A percentile compares a stretch with the other conserved stretches of the same genome.
These are phyloP conservation scores for Mucor plumbeus DNA, from an alignment of 371 early-diverging fungal genomes.

Conservation along the genomic window DNA sequence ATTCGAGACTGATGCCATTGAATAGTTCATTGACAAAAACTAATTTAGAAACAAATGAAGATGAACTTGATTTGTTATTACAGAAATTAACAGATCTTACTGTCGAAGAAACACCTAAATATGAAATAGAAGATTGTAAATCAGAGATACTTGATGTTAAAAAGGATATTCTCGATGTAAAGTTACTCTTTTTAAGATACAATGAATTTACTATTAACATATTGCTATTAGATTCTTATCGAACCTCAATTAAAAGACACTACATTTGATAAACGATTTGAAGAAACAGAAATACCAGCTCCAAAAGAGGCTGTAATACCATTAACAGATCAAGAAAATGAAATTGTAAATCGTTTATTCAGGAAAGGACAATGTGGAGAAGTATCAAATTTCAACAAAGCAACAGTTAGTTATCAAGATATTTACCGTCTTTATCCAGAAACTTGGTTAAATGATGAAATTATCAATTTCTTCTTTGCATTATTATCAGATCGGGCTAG, in stretches of 20 bases:
- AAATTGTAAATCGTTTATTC: constrained; percentile 34
- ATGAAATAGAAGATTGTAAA: neutral
- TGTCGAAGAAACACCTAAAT: neutral
- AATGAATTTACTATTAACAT: too few species aligned
- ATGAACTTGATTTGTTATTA: neutral
- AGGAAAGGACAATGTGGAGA: constrained; percentile 36
- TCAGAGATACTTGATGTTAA: neutral
- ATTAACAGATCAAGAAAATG: constrained; percentile 43
- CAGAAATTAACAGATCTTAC: neutral
- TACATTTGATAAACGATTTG: constrained; percentile 15
- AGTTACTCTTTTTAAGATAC: neutral
- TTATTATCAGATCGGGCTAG: constrained; percentile 73
- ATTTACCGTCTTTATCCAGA: constrained; percentile 74
- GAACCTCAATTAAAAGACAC: neutral
- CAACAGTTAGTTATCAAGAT: constrained; percentile 62
- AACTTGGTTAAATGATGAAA: constrained; percentile 93
- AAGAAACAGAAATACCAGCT: neutral
- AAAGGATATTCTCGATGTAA: neutral
- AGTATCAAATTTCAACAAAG: constrained; percentile 65
- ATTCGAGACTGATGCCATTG: neutral
- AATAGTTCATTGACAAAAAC: neutral
- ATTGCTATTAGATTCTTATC: constrained; percentile 3
- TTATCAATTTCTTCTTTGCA: constrained; percentile 90
- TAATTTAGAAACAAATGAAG: neutral
- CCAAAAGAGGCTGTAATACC: constrained; percentile 22